Conservation (phyloP, 306 rosid species). For the Prunus padus region DNA sequence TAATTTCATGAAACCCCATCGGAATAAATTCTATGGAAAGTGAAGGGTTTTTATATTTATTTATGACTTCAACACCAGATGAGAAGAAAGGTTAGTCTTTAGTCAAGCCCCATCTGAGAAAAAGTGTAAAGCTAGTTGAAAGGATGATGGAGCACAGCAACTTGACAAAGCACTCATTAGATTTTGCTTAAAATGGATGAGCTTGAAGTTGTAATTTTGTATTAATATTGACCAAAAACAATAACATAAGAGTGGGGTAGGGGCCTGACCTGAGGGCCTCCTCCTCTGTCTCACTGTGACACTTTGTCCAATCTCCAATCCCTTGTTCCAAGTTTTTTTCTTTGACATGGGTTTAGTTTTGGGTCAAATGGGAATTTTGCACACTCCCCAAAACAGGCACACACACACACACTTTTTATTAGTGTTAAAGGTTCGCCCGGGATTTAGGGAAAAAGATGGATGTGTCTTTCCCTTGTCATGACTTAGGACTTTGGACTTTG, state of each 20-base stretch:
- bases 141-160: slow-evolving; percentile 9
- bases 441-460: slow-evolving; percentile 77
- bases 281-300: not conserved
- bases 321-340: not conserved
- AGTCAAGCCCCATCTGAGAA: slow-evolving; percentile 57
- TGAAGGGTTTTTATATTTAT: not conserved
- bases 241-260: slow-evolving; percentile 4
- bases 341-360: slow-evolving; percentile 11
- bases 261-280: slow-evolving; percentile 16
- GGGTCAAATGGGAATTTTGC: slow-evolving; percentile 57
- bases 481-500: slow-evolving; percentile 68
- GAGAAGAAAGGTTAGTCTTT: slow-evolving; percentile 38
- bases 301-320: not conserved
- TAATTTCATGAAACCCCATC: slow-evolving; percentile 18
- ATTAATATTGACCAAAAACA: slow-evolving; percentile 18
- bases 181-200: slow-evolving; percentile 35
- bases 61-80: slow-evolving; percentile 22
- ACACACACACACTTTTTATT: slow-evolving; percentile 39
- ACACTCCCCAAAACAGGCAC: slow-evolving; percentile 65
- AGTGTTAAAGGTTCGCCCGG: slow-evolving; percentile 73
- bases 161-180: slow-evolving; percentile 16
- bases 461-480: slow-evolving; percentile 57
- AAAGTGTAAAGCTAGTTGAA: slow-evolving; percentile 52
- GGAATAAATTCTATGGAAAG: slow-evolving; percentile 19
- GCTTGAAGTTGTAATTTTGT: not conserved